Conservation (phyloP, 2,329 filamentous ascomycete genomes). For the Phaeosphaeriaceae sp. region DNA sequence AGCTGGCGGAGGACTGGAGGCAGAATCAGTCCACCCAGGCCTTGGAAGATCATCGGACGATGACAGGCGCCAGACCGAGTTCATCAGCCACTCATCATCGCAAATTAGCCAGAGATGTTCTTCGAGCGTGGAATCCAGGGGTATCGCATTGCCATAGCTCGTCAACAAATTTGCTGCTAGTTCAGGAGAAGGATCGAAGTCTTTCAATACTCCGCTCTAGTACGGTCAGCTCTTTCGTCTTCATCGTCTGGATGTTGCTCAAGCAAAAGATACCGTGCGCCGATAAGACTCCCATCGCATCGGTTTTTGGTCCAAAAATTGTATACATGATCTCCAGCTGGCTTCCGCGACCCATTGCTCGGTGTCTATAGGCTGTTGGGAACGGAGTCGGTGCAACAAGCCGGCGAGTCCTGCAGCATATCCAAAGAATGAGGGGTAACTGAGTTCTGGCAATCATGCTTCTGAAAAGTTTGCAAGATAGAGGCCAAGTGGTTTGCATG, state of each 20-base stretch:
- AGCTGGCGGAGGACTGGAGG: background rate
- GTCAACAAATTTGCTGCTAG: constrained; percentile 8
- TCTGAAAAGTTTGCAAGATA: constrained; percentile 26
- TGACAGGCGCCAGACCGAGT: constrained; percentile 3
- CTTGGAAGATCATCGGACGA: background rate
- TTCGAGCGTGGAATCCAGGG: constrained; percentile 5
- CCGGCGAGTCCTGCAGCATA: constrained; percentile 44
- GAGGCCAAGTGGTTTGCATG: constrained; percentile 40
- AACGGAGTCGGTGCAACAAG: constrained; percentile 13
- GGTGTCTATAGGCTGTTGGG: background rate
- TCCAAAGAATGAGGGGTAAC: constrained; percentile 43
- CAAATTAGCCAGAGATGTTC: constrained; percentile 9
- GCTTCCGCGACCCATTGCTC: constrained; percentile 1
- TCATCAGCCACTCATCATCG: constrained; percentile 8
- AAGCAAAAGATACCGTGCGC: constrained; percentile 5
- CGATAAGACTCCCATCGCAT: constrained; percentile 10
- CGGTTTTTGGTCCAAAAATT: constrained; percentile 7
- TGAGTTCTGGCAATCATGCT: constrained; percentile 22
- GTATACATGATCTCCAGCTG: constrained; percentile 3
- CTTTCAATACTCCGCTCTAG: constrained; percentile 8
- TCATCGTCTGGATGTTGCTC: background rate
- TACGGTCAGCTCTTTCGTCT: background rate
- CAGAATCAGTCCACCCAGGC: background rate
- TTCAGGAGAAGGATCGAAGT: constrained; percentile 5
- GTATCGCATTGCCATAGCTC: background rate